Evolutionary conservation across 176 grass and related monocot genomes (phyloP).

Genomic region (Avena atlantica): DNA sequence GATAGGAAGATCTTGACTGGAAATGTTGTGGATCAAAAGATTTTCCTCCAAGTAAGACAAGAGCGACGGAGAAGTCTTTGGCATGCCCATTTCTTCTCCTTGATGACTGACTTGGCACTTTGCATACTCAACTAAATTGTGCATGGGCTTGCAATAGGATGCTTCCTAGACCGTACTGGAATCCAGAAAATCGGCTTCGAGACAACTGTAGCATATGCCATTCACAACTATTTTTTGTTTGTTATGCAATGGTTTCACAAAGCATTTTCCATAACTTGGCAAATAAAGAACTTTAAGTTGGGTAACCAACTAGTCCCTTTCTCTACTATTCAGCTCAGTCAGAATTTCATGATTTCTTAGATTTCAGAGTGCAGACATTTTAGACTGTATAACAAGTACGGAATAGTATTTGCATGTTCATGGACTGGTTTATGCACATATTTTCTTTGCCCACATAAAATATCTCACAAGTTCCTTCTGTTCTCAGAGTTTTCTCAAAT

Average conservation of each 20-base stretch:
- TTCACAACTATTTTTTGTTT: neutral
- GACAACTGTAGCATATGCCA: neutral
- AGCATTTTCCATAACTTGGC: neutral
- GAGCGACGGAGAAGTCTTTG: neutral
- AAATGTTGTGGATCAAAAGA: neutral
- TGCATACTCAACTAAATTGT: neutral
- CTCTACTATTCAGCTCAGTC: neutral
- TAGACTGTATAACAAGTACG: too few relatives aligned
- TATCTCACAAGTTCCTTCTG: neutral
- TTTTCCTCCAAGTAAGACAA: too few relatives aligned
- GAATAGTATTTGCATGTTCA: too few relatives aligned
- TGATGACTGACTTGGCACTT: neutral
- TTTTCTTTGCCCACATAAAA: neutral
- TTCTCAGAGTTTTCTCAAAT: neutral
- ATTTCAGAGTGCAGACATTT: neutral
- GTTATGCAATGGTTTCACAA: neutral
- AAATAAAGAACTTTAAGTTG: neutral
- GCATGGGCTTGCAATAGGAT: neutral
- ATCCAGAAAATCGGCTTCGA: neutral
- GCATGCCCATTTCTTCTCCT: neutral
- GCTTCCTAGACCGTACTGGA: neutral
- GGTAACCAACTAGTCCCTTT: neutral
- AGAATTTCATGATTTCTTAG: neutral
- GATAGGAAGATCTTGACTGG: neutral
- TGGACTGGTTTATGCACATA: neutral